phyloP scores from a whole-genome alignment of 2,329 filamentous ascomycete genomes.

The Aspergillus terreus region DNA sequence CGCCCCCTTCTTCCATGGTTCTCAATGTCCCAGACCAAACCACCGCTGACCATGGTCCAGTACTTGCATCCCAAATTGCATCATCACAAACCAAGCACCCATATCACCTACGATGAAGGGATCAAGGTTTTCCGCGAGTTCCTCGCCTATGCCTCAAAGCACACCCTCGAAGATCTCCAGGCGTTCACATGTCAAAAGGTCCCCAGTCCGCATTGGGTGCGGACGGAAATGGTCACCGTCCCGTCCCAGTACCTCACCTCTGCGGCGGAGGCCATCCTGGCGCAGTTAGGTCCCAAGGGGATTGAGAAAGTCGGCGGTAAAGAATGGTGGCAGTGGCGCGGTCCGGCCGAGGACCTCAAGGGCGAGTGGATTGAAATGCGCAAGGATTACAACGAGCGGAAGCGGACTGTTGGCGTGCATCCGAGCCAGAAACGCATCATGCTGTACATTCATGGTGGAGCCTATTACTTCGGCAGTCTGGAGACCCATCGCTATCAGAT shows the following conservation, averaged over 20 bases:
- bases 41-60: slow-evolving; percentile 41
- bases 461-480: slow-evolving; percentile 92
- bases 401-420: slow-evolving; percentile 47
- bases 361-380: slow-evolving; percentile 98
- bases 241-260: slow-evolving; percentile 59
- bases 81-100: slow-evolving; percentile 76
- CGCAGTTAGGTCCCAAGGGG: slow-evolving; percentile 74
- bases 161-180: slow-evolving; percentile 90
- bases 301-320: slow-evolving; percentile 72
- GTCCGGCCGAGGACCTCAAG: slow-evolving; percentile 61
- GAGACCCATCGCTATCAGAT: slow-evolving; percentile 98
- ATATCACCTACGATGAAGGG: slow-evolving; percentile 92
- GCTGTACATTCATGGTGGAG: slow-evolving; percentile 90
- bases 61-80: slow-evolving; percentile 77
- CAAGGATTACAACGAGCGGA: slow-evolving; percentile 70
- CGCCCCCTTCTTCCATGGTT: background rate
- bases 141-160: slow-evolving; percentile 76
- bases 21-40: slow-evolving; percentile 7
- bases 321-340: slow-evolving; percentile 86
- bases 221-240: slow-evolving; percentile 67
- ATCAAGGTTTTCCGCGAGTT: slow-evolving; percentile 84
- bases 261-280: slow-evolving; percentile 64
- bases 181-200: slow-evolving; percentile 90
- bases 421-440: slow-evolving; percentile 68
- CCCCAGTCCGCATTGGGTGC: slow-evolving; percentile 83